Conservation (phyloP, 2,329 filamentous ascomycete species). For the Biscogniauxia mediterranea region DNA sequence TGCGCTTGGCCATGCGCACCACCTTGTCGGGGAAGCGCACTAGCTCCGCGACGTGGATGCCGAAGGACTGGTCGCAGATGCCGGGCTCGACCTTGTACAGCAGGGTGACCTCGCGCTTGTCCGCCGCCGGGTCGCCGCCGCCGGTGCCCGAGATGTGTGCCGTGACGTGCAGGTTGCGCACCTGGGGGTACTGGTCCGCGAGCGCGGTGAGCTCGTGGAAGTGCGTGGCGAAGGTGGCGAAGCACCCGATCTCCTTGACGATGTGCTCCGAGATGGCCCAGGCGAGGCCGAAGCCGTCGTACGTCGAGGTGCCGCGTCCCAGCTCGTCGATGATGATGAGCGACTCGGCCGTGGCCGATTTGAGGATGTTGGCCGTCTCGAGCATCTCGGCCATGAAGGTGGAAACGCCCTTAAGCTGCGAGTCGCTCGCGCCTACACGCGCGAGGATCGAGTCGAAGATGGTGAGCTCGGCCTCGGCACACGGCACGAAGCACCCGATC, state of each 20-base stretch:
- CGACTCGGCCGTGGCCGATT: slow-evolving; percentile 90
- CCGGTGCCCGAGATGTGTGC: slow-evolving; percentile 75
- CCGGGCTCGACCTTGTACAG: slow-evolving; percentile 96
- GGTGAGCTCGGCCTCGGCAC: slow-evolving; percentile 82
- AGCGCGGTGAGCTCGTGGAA: slow-evolving; percentile 97
- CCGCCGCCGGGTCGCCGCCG: slow-evolving; percentile 36
- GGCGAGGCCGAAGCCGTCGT: slow-evolving; percentile 97
- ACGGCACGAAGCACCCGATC: slow-evolving; percentile 94
- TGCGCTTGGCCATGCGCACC: slow-evolving; percentile 97
- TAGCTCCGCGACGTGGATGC: slow-evolving; percentile 96
- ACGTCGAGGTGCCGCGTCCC: slow-evolving; percentile 93
- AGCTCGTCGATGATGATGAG: slow-evolving; percentile 99
- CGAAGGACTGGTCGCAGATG: slow-evolving; percentile 95
- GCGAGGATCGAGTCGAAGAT: slow-evolving; percentile 98
- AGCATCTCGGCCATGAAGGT: slow-evolving; percentile 99
- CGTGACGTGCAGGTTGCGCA: slow-evolving; percentile 91
- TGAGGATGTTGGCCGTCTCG: slow-evolving; percentile 96
- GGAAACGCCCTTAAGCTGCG: slow-evolving; percentile 94
- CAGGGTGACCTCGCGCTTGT: slow-evolving; percentile 82
- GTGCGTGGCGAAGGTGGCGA: slow-evolving; percentile 93
- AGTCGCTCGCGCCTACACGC: slow-evolving; percentile 92
- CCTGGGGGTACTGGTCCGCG: slow-evolving; percentile 80
- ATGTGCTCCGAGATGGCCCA: slow-evolving; percentile 99
- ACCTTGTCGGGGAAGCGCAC: slow-evolving; percentile 97
- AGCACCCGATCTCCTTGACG: slow-evolving; percentile 89